Conservation (phyloP, 2,329 filamentous ascomycete genomes). For the Aspergillus sp. region DNA sequence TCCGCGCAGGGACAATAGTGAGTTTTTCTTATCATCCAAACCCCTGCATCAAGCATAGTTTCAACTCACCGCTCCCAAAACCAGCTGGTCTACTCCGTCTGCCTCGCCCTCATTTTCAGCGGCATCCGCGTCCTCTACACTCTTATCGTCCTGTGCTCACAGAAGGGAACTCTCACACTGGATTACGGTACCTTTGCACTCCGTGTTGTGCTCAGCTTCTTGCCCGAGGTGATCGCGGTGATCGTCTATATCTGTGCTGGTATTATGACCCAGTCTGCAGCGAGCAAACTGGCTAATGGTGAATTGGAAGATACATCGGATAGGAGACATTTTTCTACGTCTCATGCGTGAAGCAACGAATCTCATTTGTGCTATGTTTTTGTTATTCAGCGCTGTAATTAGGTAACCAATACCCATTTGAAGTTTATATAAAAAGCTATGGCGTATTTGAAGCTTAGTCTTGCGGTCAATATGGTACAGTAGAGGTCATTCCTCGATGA, state of each 20-base stretch:
- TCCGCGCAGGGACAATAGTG: background rate
- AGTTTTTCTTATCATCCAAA: background rate
- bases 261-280: conserved; percentile 12
- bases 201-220: conserved; percentile 18
- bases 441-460: no score
- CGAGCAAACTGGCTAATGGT: background rate
- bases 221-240: conserved; percentile 18
- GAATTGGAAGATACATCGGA: no score
- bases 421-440: no score
- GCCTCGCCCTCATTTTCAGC: conserved; percentile 14
- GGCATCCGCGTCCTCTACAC: conserved; percentile 21
- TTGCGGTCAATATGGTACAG: no score
- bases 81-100: conserved; percentile 9
- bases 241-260: conserved; percentile 16
- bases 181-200: conserved; percentile 14
- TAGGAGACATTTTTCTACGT: no score
- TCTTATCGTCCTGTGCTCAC: conserved; percentile 14
- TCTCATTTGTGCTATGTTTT: no score
- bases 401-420: no score
- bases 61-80: no score
- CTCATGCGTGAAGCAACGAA: no score
- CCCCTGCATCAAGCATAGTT: no score
- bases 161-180: conserved; percentile 13
- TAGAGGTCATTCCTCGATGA: no score
- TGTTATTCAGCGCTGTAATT: no score